Conservation (phyloP, 345 rosid species). For the Eucalyptus pumila region DNA sequence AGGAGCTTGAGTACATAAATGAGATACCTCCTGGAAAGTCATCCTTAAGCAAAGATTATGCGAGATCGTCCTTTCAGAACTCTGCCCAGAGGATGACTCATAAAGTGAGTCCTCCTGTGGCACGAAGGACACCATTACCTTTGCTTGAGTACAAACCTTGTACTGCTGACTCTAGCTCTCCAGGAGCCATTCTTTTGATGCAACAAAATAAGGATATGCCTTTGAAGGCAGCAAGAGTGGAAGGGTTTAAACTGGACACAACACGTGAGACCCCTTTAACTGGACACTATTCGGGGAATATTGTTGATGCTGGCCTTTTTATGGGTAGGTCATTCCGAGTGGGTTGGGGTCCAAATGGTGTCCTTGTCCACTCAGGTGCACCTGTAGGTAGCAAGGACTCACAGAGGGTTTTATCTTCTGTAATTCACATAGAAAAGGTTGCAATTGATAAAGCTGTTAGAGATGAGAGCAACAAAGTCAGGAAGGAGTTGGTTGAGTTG, state of each 20-base stretch:
- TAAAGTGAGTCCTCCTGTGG: constrained; percentile 32
- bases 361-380: constrained; percentile 77
- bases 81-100: constrained; percentile 30
- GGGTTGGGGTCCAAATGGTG: constrained; percentile 97
- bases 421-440: constrained; percentile 66
- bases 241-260: constrained; percentile 73
- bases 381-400: constrained; percentile 40
- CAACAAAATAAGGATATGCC: constrained; percentile 61
- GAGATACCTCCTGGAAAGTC: constrained; percentile 22
- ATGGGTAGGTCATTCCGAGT: constrained; percentile 98
- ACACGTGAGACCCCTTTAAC: constrained; percentile 52
- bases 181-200: constrained; percentile 57
- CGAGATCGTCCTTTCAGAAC: constrained; percentile 25
- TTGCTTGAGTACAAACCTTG: constrained; percentile 70
- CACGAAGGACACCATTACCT: constrained; percentile 61
- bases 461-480: constrained; percentile 53
- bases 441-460: constrained; percentile 76
- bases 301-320: constrained; percentile 91
- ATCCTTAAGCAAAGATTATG: constrained; percentile 28
- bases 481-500: constrained; percentile 58
- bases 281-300: constrained; percentile 54
- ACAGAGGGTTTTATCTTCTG: constrained; percentile 49
- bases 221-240: constrained; percentile 28
- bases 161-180: constrained; percentile 29
- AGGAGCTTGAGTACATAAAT: constrained; percentile 26